phyloP scores from a whole-genome alignment of 2,329 filamentous ascomycete genomes.

The Cladosporium austrohemisphaericum region DNA sequence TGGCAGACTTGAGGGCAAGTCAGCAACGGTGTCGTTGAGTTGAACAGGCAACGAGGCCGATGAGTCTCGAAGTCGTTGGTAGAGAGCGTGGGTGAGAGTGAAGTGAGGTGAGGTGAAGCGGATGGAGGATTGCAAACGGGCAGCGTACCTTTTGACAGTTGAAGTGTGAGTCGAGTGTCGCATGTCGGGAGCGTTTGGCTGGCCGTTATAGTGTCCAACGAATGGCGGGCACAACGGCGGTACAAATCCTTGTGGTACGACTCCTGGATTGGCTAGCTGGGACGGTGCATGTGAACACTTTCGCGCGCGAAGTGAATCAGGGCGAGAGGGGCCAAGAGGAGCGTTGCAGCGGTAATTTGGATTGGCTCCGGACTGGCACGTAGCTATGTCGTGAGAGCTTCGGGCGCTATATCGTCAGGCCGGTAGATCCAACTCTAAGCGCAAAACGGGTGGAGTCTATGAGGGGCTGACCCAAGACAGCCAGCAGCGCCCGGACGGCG shows the following conservation, averaged over 20 bases:
- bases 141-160: slow-evolving; percentile 16
- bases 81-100: slow-evolving; percentile 17
- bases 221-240: slow-evolving; percentile 14
- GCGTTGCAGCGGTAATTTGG: slow-evolving; percentile 16
- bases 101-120: slow-evolving; percentile 9
- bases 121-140: slow-evolving; percentile 10
- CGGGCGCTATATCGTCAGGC: slow-evolving; percentile 16
- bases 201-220: slow-evolving; percentile 12
- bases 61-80: slow-evolving; percentile 32
- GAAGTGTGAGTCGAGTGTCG: slow-evolving; percentile 11
- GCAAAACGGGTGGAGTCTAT: slow-evolving; percentile 13
- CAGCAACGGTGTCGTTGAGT: slow-evolving; percentile 17
- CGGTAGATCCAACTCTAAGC: slow-evolving; percentile 15
- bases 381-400: slow-evolving; percentile 15
- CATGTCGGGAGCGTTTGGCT: slow-evolving; percentile 13
- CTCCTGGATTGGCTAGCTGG: slow-evolving; percentile 12
- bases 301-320: slow-evolving; percentile 16
- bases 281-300: slow-evolving; percentile 14
- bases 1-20: slow-evolving; percentile 16
- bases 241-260: slow-evolving; percentile 14
- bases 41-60: slow-evolving; percentile 17
- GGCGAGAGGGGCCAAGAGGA: slow-evolving; percentile 14
- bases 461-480: slow-evolving; percentile 16
- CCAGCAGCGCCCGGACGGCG: slow-evolving; percentile 11
- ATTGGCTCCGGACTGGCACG: slow-evolving; percentile 14